phyloP scores from a whole-genome alignment of 2,329 filamentous ascomycete species.

The Epichloe uncinata region DNA sequence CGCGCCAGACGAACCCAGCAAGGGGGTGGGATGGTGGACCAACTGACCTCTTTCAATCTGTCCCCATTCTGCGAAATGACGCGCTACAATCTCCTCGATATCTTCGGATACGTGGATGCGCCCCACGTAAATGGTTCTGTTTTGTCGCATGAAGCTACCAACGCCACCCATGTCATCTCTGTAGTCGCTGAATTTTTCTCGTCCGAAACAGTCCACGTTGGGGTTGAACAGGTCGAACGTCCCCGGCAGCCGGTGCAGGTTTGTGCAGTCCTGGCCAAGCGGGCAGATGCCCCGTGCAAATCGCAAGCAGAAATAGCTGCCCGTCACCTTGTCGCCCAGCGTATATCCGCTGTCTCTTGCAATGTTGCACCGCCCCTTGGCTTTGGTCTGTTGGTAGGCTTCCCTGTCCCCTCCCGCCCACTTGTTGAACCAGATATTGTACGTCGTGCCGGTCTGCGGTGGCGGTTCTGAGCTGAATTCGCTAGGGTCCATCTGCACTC shows the following conservation, averaged over 20 bases:
- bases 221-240: slow-evolving; percentile 85
- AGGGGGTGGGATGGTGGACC: background rate
- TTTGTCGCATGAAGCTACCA: slow-evolving; percentile 84
- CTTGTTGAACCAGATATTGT: slow-evolving; percentile 91
- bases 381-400: slow-evolving; percentile 77
- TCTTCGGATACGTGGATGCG: slow-evolving; percentile 92
- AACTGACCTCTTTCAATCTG: slow-evolving; percentile 61
- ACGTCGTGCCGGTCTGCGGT: slow-evolving; percentile 85
- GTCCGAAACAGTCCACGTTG: slow-evolving; percentile 80
- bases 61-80: slow-evolving; percentile 96
- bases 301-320: slow-evolving; percentile 85
- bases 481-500: slow-evolving; percentile 78
- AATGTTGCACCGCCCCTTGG: slow-evolving; percentile 77
- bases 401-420: slow-evolving; percentile 94
- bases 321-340: slow-evolving; percentile 59
- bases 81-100: slow-evolving; percentile 87
- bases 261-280: slow-evolving; percentile 85
- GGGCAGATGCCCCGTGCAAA: slow-evolving; percentile 75
- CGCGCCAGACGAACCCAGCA: background rate
- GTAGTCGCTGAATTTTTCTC: slow-evolving; percentile 83
- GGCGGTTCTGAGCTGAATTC: slow-evolving; percentile 74
- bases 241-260: slow-evolving; percentile 77
- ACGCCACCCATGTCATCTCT: slow-evolving; percentile 97
- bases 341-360: slow-evolving; percentile 69
- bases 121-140: slow-evolving; percentile 86